A percentile compares a stretch with the other conserved stretches of the same genome.
Conservation (phyloP, 2,329 filamentous ascomycete genomes). For the Fusarium sp. region DNA sequence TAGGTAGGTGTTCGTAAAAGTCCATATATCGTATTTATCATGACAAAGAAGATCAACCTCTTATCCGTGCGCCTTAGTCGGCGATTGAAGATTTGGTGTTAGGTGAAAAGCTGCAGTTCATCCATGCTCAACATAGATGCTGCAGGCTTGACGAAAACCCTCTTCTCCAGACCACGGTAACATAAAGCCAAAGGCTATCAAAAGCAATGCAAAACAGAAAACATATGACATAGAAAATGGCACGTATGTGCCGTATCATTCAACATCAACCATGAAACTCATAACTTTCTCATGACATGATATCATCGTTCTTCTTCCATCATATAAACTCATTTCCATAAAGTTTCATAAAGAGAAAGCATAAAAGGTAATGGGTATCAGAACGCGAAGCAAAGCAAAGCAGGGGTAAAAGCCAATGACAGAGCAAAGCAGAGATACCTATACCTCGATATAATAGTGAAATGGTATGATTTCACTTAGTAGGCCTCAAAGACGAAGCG, state of each 20-base stretch:
- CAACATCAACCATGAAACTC: constrained; percentile 38
- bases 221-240: constrained; percentile 42
- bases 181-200: constrained; percentile 4
- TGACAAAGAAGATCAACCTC: constrained; percentile 34
- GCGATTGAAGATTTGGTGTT: constrained; percentile 31
- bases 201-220: constrained; percentile 14
- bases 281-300: constrained; percentile 36
- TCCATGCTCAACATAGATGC: constrained; percentile 20
- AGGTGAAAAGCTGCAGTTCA: background rate
- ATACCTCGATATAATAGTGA: constrained; percentile 26
- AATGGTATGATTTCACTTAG: constrained; percentile 22
- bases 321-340: constrained; percentile 33
- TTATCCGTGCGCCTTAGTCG: constrained; percentile 32
- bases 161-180: constrained; percentile 24
- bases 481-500: constrained; percentile 53
- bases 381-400: constrained; percentile 28
- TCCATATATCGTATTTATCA: constrained; percentile 17
- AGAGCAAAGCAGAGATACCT: constrained; percentile 26
- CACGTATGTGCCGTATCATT: constrained; percentile 35
- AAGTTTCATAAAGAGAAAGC: constrained; percentile 13
- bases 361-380: constrained; percentile 32
- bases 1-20: constrained; percentile 24
- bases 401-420: constrained; percentile 1
- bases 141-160: constrained; percentile 2
- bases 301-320: constrained; percentile 32